phyloP scores from a whole-genome alignment of 257 asterid species.

The Solanum commersonii region DNA sequence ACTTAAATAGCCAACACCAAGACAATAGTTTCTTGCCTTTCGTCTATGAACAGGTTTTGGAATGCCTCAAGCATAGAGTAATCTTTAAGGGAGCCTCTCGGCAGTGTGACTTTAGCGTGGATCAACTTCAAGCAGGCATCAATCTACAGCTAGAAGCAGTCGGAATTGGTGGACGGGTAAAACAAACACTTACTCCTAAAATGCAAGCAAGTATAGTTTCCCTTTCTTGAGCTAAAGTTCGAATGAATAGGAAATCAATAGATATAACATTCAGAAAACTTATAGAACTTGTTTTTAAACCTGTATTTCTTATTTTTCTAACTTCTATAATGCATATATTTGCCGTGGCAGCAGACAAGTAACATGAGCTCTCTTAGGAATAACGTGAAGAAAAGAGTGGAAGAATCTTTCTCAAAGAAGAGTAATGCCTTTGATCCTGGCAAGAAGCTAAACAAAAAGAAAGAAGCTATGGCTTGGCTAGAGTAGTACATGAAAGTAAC shows the following conservation, averaged over 20 bases:
- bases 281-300: neutral
- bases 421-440: conserved; percentile 7
- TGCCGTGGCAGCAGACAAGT: neutral
- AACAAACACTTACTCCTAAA: neutral
- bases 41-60: conserved; percentile 1
- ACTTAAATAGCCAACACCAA: neutral
- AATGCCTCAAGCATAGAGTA: neutral
- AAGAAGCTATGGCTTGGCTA: conserved; percentile 13
- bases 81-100: conserved; percentile 1
- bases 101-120: neutral
- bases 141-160: conserved; percentile 7
- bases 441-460: conserved; percentile 17
- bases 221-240: neutral
- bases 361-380: neutral
- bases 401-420: neutral
- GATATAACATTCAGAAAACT: neutral
- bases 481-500: conserved; percentile 22
- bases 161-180: conserved; percentile 9
- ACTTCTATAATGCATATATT: neutral
- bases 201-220: neutral
- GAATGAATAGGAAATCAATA: neutral
- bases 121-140: conserved; percentile 19
- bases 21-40: neutral
- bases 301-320: neutral
- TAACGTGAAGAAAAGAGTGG: neutral